Evolutionary conservation across 495 filamentous ascomycete genomes (phyloP).

Genomic region (Xanthoparmelia taractica): DNA sequence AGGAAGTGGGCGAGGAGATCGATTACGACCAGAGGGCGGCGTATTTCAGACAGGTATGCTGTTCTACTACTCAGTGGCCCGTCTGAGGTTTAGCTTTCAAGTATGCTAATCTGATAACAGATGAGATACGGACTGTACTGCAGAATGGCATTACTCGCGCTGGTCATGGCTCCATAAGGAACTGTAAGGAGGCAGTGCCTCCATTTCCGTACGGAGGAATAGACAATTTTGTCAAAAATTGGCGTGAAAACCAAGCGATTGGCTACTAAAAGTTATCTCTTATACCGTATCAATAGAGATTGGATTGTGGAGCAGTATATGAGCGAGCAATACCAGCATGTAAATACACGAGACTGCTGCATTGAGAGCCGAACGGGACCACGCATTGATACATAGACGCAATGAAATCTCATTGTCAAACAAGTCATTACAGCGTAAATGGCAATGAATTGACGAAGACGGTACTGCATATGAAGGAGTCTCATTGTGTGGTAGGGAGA

Average conservation of each 20-base stretch:
- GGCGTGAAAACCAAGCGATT: not conserved
- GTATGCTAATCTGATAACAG: conserved; percentile 47
- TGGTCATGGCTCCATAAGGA: conserved; percentile 64
- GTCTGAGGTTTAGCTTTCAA: not conserved
- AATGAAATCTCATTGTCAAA: not conserved
- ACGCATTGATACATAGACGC: not conserved
- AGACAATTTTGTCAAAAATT: not conserved
- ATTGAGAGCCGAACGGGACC: not conserved
- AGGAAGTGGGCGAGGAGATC: conserved; percentile 88
- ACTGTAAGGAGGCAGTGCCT: conserved; percentile 23
- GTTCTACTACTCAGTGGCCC: conserved; percentile 2
- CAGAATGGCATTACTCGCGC: conserved; percentile 89
- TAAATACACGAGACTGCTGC: not conserved
- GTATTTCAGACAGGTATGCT: conserved; percentile 95
- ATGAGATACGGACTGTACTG: conserved; percentile 98
- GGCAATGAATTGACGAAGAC: too few relatives aligned
- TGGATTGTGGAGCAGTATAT: not conserved
- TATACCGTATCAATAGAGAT: not conserved
- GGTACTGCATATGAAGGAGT: not conserved
- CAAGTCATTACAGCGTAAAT: not conserved
- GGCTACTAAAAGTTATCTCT: not conserved
- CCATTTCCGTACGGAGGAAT: not conserved
- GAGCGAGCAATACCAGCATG: not conserved
- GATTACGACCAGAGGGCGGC: conserved; percentile 95
- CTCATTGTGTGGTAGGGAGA: not conserved